Evolutionary conservation across 2,329 filamentous ascomycete genomes (phyloP), one percentile per base, ranked within the genome.

Genomic region (Beauveria sp.): DNA sequence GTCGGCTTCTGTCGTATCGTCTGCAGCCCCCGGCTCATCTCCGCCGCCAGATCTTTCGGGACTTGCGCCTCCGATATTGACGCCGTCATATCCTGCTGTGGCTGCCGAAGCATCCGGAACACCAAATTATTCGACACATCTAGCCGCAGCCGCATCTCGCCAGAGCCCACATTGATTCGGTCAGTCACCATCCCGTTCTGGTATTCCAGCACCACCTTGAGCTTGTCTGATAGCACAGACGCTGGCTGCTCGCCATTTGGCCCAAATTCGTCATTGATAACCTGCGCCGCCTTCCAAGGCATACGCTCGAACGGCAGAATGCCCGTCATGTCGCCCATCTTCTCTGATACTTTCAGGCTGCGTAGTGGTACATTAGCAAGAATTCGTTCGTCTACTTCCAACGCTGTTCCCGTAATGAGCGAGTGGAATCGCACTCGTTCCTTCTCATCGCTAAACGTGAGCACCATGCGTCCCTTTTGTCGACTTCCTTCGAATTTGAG

Each of bases 161-260:
- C 89, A 12, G 87, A 87, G 2, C 81, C 87, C 67, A 96, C 80
- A 67, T 96, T 96, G 69, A 96, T 80, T 43, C 92, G 85, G 74
- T 97, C 93, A 2, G 90, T 91, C 18, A 96, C 78, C 47, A 87
- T 90, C 54, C 91, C 90, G 66, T 87, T 86, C 63, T 88, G 84
- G 65, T 89, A 90, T 62, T 91, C 86, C 38, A 90, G 80, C 58
- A 96, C 82, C 20, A 96, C 80, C 30, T 91, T 85, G 64, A 96
- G 76, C 66, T 83, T 84, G 68, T 95, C 88, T 0, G 91, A 90
- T 58, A 93, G 80, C 30, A 96, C 86, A 0, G 89, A 91, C 2
- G 84, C 82, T 1, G 85, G 79, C 40, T 80, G 77, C 40, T 86
- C 85, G 47, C 71, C 73, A 56, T 86, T 86, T 45, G 82, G 77